Evolutionary conservation across 2,329 filamentous ascomycete species (phyloP), one percentile per base, ranked within the genome.

Genomic region (Ascochyta rabiei): DNA sequence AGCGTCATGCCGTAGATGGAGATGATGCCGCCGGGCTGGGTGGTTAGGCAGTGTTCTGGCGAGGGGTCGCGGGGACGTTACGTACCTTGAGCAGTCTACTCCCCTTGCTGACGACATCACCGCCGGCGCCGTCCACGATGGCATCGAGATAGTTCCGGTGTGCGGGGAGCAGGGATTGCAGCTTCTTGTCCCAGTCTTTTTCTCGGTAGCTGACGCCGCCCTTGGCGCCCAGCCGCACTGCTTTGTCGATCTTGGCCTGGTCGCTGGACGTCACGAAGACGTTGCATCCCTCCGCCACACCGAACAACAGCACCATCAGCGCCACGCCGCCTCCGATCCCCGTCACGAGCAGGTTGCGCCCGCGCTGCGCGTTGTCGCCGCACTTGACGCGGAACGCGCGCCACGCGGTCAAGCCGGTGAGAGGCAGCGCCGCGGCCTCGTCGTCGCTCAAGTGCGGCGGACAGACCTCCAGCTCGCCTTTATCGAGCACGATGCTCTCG

Each of bases 241-340:
- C 91, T 69, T 83, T 86, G 42, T 84, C 81, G 56, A 98, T 84
- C 82, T 96, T 96, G 65, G 83, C 86, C 61, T 85, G 76, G 60
- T 86, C 87, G 8, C 90, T 87, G 50, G 87, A 91, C 1, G 88
- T 93, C 50, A 96, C 91, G 70, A 82, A 96, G n/a, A 93, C 89
- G 72, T 87, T 86, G 42, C 66, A 88, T 85, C 33, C 91, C 90
- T 61, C 86, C 77, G 9, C 91, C 12, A 88, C 86, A 10, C 86
- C 92, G 76, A 96, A 96, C 73, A 91, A 82, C 64, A 97, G 78
- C 6, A 84, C 89, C 79, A 90, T 88, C 50, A 97, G 79, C 30
- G 93, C 93, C 1, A 97, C 93, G 38, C 93, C 93, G 31, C 93
- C 93, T 0, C 93, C 93, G 74, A 98, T 96, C 0, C 93, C 93